A percentile compares a stretch with the other conserved stretches of the same genome.
Conservation (phyloP, 495 filamentous ascomycete species). For the Lasiosphaeriaceae sp. region DNA sequence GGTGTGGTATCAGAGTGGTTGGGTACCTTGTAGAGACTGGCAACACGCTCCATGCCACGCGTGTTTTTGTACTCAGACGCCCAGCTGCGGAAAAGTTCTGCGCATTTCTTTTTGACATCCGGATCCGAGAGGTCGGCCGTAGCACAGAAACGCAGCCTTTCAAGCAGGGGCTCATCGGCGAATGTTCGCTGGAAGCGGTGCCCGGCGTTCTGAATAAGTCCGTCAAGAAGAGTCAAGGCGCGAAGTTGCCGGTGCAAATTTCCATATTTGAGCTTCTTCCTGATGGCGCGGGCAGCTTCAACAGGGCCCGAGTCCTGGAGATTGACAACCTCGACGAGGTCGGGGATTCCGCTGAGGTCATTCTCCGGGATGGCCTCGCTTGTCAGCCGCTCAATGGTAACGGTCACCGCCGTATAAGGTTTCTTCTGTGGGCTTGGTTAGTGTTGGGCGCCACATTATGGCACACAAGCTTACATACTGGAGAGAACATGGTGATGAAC, state of each 20-base stretch:
- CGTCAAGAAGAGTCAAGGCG: slow-evolving; percentile 86
- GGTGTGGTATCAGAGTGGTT: background rate
- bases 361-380: slow-evolving; percentile 86
- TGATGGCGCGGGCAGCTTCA: slow-evolving; percentile 86
- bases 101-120: slow-evolving; percentile 80
- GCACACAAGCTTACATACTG: slow-evolving; percentile 23
- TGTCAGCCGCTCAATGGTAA: slow-evolving; percentile 88
- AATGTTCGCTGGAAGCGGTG: slow-evolving; percentile 83
- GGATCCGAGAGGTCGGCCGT: slow-evolving; percentile 82
- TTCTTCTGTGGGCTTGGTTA: slow-evolving; percentile 62
- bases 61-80: slow-evolving; percentile 75
- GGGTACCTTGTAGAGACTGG: slow-evolving; percentile 67
- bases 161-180: slow-evolving; percentile 88
- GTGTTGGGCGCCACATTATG: background rate
- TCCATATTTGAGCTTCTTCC: slow-evolving; percentile 99
- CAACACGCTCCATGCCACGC: slow-evolving; percentile 74
- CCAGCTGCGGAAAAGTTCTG: slow-evolving; percentile 85
- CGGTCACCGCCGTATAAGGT: slow-evolving; percentile 89
- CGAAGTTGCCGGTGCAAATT: slow-evolving; percentile 87
- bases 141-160: slow-evolving; percentile 82
- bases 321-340: slow-evolving; percentile 88
- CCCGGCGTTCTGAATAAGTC: slow-evolving; percentile 90
- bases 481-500: slow-evolving; percentile 36
- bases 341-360: slow-evolving; percentile 86
- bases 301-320: slow-evolving; percentile 83